Conservation (phyloP, 352 stramenopile genomes). For the Phytophthora tentaculata region DNA sequence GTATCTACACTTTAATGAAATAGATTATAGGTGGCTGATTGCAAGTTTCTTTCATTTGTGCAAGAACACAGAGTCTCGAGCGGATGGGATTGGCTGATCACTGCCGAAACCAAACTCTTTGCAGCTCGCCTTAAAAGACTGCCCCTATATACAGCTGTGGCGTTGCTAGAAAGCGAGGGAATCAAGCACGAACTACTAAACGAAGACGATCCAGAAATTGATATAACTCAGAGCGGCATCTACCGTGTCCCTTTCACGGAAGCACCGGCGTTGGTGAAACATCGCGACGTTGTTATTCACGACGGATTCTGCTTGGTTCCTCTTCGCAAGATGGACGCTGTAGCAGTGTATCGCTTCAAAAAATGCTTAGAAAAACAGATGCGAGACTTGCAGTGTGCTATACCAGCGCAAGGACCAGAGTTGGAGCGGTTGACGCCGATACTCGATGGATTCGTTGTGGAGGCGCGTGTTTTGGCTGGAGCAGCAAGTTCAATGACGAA, state of each 20-base stretch:
- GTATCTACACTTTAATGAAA: too few species aligned
- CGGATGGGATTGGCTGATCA: conserved; percentile 61
- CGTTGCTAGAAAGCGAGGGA: conserved; percentile 43
- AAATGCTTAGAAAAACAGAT: conserved; percentile 43
- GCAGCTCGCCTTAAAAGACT: conserved; percentile 30
- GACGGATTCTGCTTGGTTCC: conserved; percentile 58
- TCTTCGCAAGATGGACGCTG: conserved; percentile 34
- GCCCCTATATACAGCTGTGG: conserved; percentile 29
- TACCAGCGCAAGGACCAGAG: conserved; percentile 39
- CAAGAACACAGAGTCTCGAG: conserved; percentile 42
- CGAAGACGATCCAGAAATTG: conserved; percentile 16
- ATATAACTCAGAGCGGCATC: conserved; percentile 25
- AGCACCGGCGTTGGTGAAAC: conserved; percentile 43
- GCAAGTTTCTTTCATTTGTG: conserved; percentile 12
- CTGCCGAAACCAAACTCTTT: conserved; percentile 57
- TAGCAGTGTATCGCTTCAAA: conserved; percentile 55
- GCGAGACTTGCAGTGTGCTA: conserved; percentile 45
- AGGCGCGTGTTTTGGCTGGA: conserved; percentile 35
- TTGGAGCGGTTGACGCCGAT: conserved; percentile 49
- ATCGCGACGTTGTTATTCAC: conserved; percentile 50
- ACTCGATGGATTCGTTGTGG: conserved; percentile 44
- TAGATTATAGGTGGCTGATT: conserved; percentile 6
- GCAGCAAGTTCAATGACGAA: conserved; percentile 9
- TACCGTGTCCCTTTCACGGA: conserved; percentile 65
- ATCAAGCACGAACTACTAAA: conserved; percentile 39